Conservation (phyloP, 108 stramenopile genomes). For the Skeletonema grethae region DNA sequence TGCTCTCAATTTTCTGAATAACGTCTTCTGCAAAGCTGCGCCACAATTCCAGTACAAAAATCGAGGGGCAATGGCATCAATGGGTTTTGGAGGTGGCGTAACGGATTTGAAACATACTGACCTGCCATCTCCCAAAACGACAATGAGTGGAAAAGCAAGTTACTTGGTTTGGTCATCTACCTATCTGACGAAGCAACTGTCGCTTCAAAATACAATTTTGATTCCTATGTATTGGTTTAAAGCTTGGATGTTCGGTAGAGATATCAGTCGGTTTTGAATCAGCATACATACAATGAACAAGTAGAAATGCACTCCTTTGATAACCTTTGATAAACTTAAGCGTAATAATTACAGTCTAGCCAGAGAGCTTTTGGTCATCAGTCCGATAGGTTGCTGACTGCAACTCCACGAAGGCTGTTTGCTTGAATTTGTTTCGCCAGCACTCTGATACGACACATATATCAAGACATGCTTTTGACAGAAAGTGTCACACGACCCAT, state of each 20-base stretch:
- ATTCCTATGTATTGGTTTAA: conserved; percentile 99
- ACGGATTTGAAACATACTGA: conserved; percentile 48
- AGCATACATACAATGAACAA: background rate
- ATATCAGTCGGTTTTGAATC: conserved; percentile 58
- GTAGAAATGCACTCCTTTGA: background rate
- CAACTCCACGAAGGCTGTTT: too few relatives aligned
- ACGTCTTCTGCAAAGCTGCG: conserved; percentile 34
- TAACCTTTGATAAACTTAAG: background rate
- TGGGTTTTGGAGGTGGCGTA: conserved; percentile 55
- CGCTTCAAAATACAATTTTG: conserved; percentile 72
- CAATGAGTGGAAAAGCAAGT: conserved; percentile 64
- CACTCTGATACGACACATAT: too few relatives aligned
- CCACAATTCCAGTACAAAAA: conserved; percentile 62
- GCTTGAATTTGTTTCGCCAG: too few relatives aligned
- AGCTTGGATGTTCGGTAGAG: conserved; percentile 90
- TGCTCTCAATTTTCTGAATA: conserved; percentile 44
- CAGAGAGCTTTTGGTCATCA: too few relatives aligned
- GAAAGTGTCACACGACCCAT: too few relatives aligned
- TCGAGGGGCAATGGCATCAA: conserved; percentile 48
- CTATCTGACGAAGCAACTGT: conserved; percentile 65
- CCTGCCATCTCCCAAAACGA: conserved; percentile 34
- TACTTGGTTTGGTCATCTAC: conserved; percentile 71
- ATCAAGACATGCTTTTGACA: too few relatives aligned
- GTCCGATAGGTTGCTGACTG: too few relatives aligned
- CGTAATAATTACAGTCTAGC: too few relatives aligned